Conservation (phyloP, 306 rosid genomes). For the Cucurbita ficifolia region DNA sequence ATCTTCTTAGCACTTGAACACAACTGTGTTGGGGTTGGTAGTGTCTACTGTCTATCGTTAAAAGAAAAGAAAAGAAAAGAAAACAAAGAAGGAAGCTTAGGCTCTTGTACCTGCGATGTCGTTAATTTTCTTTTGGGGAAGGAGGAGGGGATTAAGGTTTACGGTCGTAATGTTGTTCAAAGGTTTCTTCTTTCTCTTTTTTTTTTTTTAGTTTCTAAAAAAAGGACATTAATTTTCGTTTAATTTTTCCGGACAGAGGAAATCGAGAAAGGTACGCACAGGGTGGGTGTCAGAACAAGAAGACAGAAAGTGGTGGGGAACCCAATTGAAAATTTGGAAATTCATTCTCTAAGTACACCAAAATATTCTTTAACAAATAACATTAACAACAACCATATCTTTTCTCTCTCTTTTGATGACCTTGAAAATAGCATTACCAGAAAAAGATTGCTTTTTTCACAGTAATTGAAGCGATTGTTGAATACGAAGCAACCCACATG, state of each 20-base stretch:
- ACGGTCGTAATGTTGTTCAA: not conserved
- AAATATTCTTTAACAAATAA: not conserved
- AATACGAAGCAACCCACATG: conserved; percentile 2
- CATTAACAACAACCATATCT: not conserved
- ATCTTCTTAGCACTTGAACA: conserved; percentile 1
- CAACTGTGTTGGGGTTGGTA: not conserved
- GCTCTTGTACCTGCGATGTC: conserved; percentile 3
- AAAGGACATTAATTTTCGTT: no score
- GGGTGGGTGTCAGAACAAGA: not conserved
- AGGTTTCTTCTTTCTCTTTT: not conserved
- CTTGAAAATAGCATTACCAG: not conserved
- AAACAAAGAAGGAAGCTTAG: not conserved
- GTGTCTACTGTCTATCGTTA: not conserved
- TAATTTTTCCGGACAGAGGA: not conserved
- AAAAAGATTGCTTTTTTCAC: not conserved
- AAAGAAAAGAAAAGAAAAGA: not conserved
- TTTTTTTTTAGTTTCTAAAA: no score
- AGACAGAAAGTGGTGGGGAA: not conserved
- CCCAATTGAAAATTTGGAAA: not conserved
- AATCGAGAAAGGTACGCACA: not conserved
- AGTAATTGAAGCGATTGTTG: not conserved
- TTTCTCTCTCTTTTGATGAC: not conserved
- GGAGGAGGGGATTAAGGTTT: not conserved
- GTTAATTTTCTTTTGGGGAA: not conserved
- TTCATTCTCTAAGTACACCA: not conserved